These are phyloP conservation scores for Rostrohypoxylon terebratum DNA, from an alignment of 495 filamentous ascomycete genomes.

Conservation along the genomic window DNA sequence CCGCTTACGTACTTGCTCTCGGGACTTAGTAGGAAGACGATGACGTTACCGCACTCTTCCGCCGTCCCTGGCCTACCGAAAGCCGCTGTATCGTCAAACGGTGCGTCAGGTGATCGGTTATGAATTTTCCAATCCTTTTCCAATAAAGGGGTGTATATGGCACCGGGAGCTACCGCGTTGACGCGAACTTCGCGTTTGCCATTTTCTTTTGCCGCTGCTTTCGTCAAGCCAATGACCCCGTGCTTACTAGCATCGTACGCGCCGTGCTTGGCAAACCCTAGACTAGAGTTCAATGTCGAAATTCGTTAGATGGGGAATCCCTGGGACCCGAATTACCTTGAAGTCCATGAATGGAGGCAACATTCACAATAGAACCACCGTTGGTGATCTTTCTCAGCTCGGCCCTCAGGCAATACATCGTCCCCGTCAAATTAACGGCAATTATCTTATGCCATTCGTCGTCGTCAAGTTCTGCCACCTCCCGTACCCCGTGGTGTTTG, in stretches of 20 bases:
- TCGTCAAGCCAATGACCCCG: constrained; percentile 70
- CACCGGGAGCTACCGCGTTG: constrained; percentile 68
- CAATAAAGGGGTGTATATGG: constrained; percentile 68
- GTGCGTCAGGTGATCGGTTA: constrained; percentile 48
- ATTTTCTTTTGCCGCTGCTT: constrained; percentile 67
- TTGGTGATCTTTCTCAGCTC: constrained; percentile 62
- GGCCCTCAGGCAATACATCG: constrained; percentile 68
- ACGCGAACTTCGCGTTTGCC: constrained; percentile 65
- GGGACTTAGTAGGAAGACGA: constrained; percentile 68
- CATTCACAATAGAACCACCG: constrained; percentile 69
- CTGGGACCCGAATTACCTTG: constrained; percentile 52
- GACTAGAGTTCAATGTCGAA: constrained; percentile 19
- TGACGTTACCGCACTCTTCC: constrained; percentile 55
- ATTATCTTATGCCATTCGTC: constrained; percentile 67
- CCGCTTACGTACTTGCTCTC: constrained; percentile 66
- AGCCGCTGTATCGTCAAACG: constrained; percentile 54
- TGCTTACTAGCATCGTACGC: constrained; percentile 69
- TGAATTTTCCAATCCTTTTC: constrained; percentile 51
- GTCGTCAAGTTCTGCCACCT: constrained; percentile 51
- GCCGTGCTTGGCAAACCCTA: constrained; percentile 57
- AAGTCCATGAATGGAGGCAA: constrained; percentile 65
- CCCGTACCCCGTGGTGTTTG: constrained; percentile 48
- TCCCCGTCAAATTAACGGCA: constrained; percentile 66
- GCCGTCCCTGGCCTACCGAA: constrained; percentile 52
- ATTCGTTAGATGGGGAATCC: constrained; percentile 9